phyloP scores from a whole-genome alignment of 805 yeast genomes.

The Maudiozyma barnettii region DNA sequence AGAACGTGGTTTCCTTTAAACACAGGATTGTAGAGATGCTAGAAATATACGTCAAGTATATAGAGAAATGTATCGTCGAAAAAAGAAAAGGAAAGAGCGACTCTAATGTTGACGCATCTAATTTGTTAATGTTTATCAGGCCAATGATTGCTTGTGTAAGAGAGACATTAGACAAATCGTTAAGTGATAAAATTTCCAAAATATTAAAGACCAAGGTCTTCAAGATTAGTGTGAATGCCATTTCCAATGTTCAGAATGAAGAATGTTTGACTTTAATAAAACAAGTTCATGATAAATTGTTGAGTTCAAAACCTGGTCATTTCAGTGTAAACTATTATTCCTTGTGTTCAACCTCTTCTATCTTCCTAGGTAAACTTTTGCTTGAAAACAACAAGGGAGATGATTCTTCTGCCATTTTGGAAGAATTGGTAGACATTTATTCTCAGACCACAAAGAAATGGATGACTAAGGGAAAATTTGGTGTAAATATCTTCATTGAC shows the following conservation, averaged over 20 bases:
- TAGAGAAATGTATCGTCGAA: constrained; percentile 21
- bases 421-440: constrained; percentile 47
- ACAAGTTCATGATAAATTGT: constrained; percentile 36
- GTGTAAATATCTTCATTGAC: constrained; percentile 50
- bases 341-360: constrained; percentile 41
- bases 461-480: constrained; percentile 34
- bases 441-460: constrained; percentile 47
- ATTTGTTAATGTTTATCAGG: constrained; percentile 34
- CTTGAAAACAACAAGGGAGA: constrained; percentile 25
- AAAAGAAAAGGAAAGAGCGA: constrained; percentile 1
- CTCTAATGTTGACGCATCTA: constrained; percentile 9
- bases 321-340: constrained; percentile 38
- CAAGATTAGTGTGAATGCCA: constrained; percentile 33
- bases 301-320: constrained; percentile 29
- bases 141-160: constrained; percentile 55
- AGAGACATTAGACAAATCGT: constrained; percentile 55
- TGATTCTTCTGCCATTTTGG: constrained; percentile 25
- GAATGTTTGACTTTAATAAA: constrained; percentile 24
- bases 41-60: constrained; percentile 48
- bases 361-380: constrained; percentile 52
- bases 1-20: constrained; percentile 70
- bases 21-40: constrained; percentile 68
- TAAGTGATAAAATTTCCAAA: constrained; percentile 71
- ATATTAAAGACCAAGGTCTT: constrained; percentile 52
- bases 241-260: constrained; percentile 14